A percentile compares a stretch with the other conserved stretches of the same genome.
These are phyloP conservation scores for Fusarium azukiicola DNA, from an alignment of 2,329 filamentous ascomycete species.

Conservation along the genomic window DNA sequence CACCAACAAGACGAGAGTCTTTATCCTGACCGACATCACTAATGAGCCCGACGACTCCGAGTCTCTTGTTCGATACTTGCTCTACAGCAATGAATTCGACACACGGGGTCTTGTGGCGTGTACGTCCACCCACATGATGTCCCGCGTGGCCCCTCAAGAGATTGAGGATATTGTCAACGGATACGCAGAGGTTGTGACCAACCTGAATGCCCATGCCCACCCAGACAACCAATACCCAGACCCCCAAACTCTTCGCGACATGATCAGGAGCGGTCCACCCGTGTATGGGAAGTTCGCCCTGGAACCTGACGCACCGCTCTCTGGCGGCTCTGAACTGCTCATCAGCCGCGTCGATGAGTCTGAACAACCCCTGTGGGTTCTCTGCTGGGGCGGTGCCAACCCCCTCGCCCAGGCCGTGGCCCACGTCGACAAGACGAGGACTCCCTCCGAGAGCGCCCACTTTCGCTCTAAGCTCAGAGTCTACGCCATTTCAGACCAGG, in stretches of 20 bases:
- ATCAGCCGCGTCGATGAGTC: slow-evolving; percentile 4
- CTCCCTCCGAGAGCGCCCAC: neutral
- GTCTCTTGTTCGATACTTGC: neutral
- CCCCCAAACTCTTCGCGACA: neutral
- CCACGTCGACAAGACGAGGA: slow-evolving; percentile 10
- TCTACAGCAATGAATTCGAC: slow-evolving; percentile 10
- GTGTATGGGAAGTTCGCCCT: neutral
- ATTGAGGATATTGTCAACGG: slow-evolving; percentile 14
- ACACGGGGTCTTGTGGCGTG: slow-evolving; percentile 12
- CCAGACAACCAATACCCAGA: slow-evolving; percentile 7
- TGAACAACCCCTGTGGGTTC: neutral
- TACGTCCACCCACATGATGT: slow-evolving; percentile 11
- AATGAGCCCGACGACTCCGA: slow-evolving; percentile 16
- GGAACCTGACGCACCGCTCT: neutral
- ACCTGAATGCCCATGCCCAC: slow-evolving; percentile 7
- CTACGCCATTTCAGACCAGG: slow-evolving; percentile 17
- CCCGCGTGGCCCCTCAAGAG: slow-evolving; percentile 9
- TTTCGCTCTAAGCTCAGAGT: slow-evolving; percentile 16
- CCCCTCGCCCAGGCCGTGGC: neutral
- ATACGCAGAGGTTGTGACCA: slow-evolving; percentile 10
- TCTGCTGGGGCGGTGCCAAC: slow-evolving; percentile 18
- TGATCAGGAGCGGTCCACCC: slow-evolving; percentile 2
- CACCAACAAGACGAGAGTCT: neutral
- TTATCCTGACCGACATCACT: slow-evolving; percentile 19
- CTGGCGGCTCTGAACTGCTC: slow-evolving; percentile 4